Percentiles rank a stretch among this genome's conserved stretches.
Conservation (phyloP, 176 grass and related monocot genomes). For the Musa itinerans region DNA sequence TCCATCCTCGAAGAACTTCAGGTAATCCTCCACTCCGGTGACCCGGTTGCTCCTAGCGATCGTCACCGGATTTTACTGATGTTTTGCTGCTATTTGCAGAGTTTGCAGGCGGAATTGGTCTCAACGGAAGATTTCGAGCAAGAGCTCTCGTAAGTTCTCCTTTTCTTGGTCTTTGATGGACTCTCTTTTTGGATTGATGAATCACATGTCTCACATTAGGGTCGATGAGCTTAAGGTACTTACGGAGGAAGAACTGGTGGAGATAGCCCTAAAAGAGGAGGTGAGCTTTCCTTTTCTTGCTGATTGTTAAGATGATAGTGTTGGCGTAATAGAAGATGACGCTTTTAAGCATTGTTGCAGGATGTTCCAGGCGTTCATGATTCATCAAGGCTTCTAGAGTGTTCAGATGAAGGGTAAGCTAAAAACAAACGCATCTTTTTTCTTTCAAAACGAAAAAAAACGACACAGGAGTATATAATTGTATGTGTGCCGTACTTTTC, state of each 20-base stretch:
- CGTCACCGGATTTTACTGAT: neutral
- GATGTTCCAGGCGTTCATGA: constrained; percentile 20
- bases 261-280: constrained; percentile 59
- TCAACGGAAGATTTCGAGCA: constrained; percentile 38
- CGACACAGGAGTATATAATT: too few species aligned
- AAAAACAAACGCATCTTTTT: neutral
- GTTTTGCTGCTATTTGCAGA: constrained; percentile 12
- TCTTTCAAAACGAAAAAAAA: too few species aligned
- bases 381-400: constrained; percentile 1
- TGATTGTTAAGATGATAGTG: neutral
- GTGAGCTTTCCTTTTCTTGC: constrained; percentile 19
- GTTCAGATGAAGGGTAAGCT: constrained; percentile 29
- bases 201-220: constrained; percentile 10
- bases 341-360: constrained; percentile 9
- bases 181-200: neutral
- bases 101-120: constrained; percentile 47
- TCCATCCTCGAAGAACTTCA: constrained; percentile 50
- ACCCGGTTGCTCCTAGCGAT: neutral
- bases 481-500: too few species aligned
- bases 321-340: neutral
- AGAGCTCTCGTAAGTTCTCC: constrained; percentile 51
- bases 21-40: constrained; percentile 23
- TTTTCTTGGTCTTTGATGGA: neutral
- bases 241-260: constrained; percentile 69
- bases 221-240: constrained; percentile 74